phyloP scores from a whole-genome alignment of 2,329 filamentous ascomycete species.

The Nothopassalora personata region DNA sequence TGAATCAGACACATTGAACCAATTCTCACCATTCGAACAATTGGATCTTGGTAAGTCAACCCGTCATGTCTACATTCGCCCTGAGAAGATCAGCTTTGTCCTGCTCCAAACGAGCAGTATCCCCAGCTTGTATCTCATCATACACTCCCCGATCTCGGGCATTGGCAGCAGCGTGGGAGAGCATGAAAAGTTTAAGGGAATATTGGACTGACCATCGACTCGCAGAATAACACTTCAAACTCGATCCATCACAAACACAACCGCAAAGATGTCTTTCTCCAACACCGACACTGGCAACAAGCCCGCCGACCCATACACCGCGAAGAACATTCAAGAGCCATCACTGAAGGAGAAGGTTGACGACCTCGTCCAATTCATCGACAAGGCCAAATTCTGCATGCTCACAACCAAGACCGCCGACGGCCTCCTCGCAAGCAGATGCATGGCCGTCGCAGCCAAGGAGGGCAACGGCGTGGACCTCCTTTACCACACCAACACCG shows the following conservation, averaged over 20 bases:
- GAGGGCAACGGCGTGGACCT: conserved; percentile 74
- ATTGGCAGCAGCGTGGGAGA: not conserved
- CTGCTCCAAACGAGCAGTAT: not conserved
- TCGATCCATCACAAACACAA: conserved; percentile 9
- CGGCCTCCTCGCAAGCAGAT: conserved; percentile 68
- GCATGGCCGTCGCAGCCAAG: conserved; percentile 80
- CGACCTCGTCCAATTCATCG: conserved; percentile 66
- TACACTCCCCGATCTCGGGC: not conserved
- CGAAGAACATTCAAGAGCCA: conserved; percentile 67
- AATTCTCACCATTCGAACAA: not conserved
- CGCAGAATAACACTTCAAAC: not conserved
- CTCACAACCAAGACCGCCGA: conserved; percentile 70
- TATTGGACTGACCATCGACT: not conserved
- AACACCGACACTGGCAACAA: conserved; percentile 59
- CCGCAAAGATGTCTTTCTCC: conserved; percentile 43
- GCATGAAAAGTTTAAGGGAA: not conserved
- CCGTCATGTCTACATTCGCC: not conserved
- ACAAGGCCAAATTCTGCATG: conserved; percentile 76
- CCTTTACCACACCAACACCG: conserved; percentile 87
- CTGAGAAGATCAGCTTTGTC: not conserved
- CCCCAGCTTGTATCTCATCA: not conserved
- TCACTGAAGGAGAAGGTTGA: conserved; percentile 69
- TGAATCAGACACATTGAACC: not conserved
- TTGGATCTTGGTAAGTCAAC: not conserved
- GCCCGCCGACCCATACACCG: conserved; percentile 72